Base-by-base conservation (phyloP, 2,329 filamentous ascomycete genomes). In the Diaporthe humulicola region DNA sequence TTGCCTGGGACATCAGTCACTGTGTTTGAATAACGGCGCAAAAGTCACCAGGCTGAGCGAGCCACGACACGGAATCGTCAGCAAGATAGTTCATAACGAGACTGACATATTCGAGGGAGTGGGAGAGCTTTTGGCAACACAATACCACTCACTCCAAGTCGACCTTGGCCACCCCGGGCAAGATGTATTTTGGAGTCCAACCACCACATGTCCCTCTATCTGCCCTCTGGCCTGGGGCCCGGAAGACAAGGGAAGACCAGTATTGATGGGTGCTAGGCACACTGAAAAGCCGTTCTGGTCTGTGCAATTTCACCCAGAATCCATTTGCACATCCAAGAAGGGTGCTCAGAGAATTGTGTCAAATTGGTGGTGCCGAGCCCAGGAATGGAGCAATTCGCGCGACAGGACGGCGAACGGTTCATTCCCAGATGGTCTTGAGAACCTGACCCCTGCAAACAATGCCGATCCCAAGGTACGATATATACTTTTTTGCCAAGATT, bases 41-140 rank as follows among this genome's bases (percentile, higher is more conserved):
- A 60, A 42, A 9, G 36, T 60, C 3, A 60, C 36, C 9, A 40
- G 57, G 57, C 22, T 60, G 33, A 60, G 36, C 28, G 57, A 60
- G n/a, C 57, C 57, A 38, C 22, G 57, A 60, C 57, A 60, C n/a
- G 57, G 57, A 5, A 60, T 60, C 57, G 57, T 60, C 19, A 60
- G 57, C 57, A 60, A 60, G 22, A 60, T 60, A n/a, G 7, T 40
- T 17, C 57, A 60, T 19, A 60, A 42, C 40, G 57, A n/a, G n/a
- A 60, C 8, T 14, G 57, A 60, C 36, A 60, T 60, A 40, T 60
- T 60, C 36, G 36, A 60, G 25, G 57, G 36, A 40, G 57, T 60
- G 10, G 57, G 36, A 5, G 57, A 60, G 19, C 57, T 60, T n/a
- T 17, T 3, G 4, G 57, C 57, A 4, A 60, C 57, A 12, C 58